phyloP scores from a whole-genome alignment of 2,329 filamentous ascomycete genomes.

The Trichoderma koningii region DNA sequence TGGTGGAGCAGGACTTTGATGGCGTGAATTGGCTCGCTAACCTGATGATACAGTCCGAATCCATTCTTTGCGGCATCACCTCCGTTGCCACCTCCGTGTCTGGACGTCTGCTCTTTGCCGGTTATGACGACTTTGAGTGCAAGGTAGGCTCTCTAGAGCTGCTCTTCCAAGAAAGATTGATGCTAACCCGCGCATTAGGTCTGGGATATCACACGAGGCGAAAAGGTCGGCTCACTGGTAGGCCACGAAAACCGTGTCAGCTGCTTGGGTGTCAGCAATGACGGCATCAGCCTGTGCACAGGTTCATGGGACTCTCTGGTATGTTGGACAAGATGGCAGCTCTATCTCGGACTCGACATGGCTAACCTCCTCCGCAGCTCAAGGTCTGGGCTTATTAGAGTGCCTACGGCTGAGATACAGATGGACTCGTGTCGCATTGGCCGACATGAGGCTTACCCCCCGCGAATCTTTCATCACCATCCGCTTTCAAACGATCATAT shows the following conservation, averaged over 20 bases:
- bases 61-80: constrained; percentile 96
- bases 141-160: constrained; percentile 66
- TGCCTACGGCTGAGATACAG: constrained; percentile 31
- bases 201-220: constrained; percentile 94
- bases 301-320: constrained; percentile 99
- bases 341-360: background rate
- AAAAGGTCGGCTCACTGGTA: constrained; percentile 94
- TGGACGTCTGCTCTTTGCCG: constrained; percentile 89
- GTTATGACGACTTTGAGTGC: constrained; percentile 99
- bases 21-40: constrained; percentile 28
- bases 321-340: constrained; percentile 46
- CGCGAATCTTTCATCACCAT: constrained; percentile 33
- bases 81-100: constrained; percentile 98
- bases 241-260: constrained; percentile 99
- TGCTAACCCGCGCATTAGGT: constrained; percentile 60
- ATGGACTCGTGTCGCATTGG: constrained; percentile 37
- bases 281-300: constrained; percentile 98
- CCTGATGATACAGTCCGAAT: constrained; percentile 70
- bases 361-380: constrained; percentile 55
- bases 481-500: constrained; percentile 39
- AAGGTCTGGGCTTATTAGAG: constrained; percentile 83
- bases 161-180: background rate
- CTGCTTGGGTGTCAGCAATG: constrained; percentile 97
- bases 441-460: constrained; percentile 35
- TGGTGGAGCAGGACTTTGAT: background rate